phyloP scores from a whole-genome alignment of 345 rosid species.

The Eucalyptus cloeziana region DNA sequence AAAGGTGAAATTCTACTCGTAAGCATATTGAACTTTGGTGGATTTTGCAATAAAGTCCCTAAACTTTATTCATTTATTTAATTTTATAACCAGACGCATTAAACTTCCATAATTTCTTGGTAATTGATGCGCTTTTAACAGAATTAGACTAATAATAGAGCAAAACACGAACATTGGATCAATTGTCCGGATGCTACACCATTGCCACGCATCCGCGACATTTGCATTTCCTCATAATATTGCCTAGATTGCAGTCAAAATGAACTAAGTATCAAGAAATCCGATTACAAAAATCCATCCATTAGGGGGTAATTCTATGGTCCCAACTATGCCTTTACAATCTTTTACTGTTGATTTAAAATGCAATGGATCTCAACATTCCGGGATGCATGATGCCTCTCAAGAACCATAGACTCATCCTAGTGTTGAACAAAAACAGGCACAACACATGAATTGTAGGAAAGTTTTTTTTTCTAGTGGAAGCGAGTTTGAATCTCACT shows the following conservation, averaged over 20 bases:
- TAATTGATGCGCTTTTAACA: neutral
- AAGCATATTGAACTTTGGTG: neutral
- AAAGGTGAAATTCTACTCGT: no score
- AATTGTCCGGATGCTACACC: neutral
- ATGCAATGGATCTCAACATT: neutral
- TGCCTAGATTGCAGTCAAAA: neutral
- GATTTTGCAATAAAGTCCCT: neutral
- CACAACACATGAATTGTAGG: neutral
- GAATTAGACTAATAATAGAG: neutral
- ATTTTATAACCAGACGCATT: no score
- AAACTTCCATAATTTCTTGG: neutral
- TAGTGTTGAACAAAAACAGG: neutral
- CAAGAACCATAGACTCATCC: neutral
- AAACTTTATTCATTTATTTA: no score
- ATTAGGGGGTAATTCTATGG: neutral
- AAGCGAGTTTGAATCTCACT: neutral
- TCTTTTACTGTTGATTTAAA: neutral
- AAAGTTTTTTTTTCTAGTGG: neutral
- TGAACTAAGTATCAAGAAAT: neutral
- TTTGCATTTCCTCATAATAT: neutral
- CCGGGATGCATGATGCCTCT: neutral
- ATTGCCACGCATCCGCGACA: neutral
- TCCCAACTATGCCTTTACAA: neutral
- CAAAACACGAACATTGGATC: neutral
- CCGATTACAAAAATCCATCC: neutral